Evolutionary conservation across 1,139 yeast genomes (phyloP).

Genomic region (Zygosaccharomyces sapae): DNA sequence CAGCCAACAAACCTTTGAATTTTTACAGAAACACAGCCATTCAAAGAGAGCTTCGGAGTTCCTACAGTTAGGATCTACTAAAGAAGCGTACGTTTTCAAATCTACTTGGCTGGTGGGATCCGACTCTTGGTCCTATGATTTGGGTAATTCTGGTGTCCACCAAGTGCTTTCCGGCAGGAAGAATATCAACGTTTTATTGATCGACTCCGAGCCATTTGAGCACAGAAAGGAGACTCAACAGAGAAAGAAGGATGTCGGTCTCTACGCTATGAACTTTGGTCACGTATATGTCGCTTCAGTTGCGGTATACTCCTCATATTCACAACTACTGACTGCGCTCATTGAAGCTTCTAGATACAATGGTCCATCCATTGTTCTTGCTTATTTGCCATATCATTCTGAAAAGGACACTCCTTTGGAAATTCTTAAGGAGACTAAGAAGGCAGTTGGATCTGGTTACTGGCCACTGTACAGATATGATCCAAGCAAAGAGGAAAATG

Average conservation of each 20-base stretch:
- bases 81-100: conserved; percentile 45
- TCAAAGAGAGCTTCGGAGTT: conserved; percentile 40
- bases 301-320: conserved; percentile 88
- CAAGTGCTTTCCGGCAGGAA: conserved; percentile 70
- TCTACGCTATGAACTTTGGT: conserved; percentile 93
- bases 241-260: conserved; percentile 89
- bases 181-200: conserved; percentile 77
- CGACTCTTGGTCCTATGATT: conserved; percentile 92
- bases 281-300: conserved; percentile 90
- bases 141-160: conserved; percentile 90
- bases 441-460: conserved; percentile 86
- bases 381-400: conserved; percentile 73
- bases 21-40: conserved; percentile 38
- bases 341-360: conserved; percentile 82
- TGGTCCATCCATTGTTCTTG: conserved; percentile 89
- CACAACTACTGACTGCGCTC: conserved; percentile 85
- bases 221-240: conserved; percentile 27
- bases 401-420: conserved; percentile 69
- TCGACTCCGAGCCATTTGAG: conserved; percentile 84
- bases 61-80: conserved; percentile 46
- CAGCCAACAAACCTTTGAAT: conserved; percentile 39
- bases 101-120: conserved; percentile 88
- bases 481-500: conserved; percentile 51
- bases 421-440: conserved; percentile 80
- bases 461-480: conserved; percentile 93